A percentile compares a stretch with the other conserved stretches of the same genome.
Conservation (phyloP, 768 basidiomycete species). For the Gelatoporia subvermispora region DNA sequence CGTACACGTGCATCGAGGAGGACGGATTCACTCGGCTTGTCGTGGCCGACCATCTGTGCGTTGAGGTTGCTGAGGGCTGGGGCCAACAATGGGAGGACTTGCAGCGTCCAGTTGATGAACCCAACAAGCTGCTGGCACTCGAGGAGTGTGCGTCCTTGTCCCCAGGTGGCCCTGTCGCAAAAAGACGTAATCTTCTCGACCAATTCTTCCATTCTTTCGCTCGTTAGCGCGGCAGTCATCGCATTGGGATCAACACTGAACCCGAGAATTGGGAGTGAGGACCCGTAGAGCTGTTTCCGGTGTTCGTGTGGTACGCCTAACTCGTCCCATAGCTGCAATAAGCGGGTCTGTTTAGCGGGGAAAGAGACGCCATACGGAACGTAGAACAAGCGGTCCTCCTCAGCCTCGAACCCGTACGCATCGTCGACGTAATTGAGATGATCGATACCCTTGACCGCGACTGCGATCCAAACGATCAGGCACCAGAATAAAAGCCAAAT, state of each 20-base stretch:
- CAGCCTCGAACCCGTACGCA: slow-evolving; percentile 18
- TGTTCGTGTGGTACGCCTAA: slow-evolving; percentile 35
- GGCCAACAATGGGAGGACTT: slow-evolving; percentile 28
- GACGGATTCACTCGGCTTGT: slow-evolving; percentile 5
- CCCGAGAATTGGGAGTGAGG: slow-evolving; percentile 32
- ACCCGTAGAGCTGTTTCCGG: slow-evolving; percentile 34
- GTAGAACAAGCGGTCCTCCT: slow-evolving; percentile 23
- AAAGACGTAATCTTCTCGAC: not conserved
- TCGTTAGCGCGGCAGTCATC: slow-evolving; percentile 26
- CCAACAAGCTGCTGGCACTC: slow-evolving; percentile 32
- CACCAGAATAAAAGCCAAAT: slow-evolving; percentile 24
- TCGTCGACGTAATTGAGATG: slow-evolving; percentile 34
- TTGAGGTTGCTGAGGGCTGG: slow-evolving; percentile 28
- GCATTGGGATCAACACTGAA: slow-evolving; percentile 31
- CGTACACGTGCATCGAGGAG: slow-evolving; percentile 25
- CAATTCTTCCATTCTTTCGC: not conserved
- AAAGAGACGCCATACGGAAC: slow-evolving; percentile 22
- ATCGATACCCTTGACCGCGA: slow-evolving; percentile 11
- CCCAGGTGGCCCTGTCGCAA: not conserved
- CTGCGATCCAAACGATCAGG: slow-evolving; percentile 36
- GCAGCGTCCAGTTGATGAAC: slow-evolving; percentile 36
- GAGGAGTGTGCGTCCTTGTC: slow-evolving; percentile 4
- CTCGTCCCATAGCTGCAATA: slow-evolving; percentile 36
- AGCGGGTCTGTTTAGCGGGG: slow-evolving; percentile 28
- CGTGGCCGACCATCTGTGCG: slow-evolving; percentile 27